phyloP scores from a whole-genome alignment of 164 flowering plant genomes.

The Cinnamomum chago region DNA sequence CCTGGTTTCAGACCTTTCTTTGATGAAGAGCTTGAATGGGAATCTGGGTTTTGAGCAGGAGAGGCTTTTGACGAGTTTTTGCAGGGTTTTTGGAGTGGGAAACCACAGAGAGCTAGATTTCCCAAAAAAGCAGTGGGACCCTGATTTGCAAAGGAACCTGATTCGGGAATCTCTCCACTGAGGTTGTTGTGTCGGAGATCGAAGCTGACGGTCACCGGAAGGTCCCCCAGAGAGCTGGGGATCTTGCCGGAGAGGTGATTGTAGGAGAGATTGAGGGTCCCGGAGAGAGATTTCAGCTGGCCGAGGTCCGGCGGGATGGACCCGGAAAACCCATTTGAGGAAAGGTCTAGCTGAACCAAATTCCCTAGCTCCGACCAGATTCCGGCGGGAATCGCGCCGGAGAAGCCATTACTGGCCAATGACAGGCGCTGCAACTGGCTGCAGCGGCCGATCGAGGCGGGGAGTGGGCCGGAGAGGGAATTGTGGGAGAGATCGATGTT shows the following conservation, averaged over 20 bases:
- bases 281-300: slow-evolving; percentile 58
- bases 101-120: slow-evolving; percentile 77
- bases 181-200: slow-evolving; percentile 71
- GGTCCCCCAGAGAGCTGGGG: slow-evolving; percentile 60
- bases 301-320: slow-evolving; percentile 65
- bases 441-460: slow-evolving; percentile 39
- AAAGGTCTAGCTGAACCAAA: slow-evolving; percentile 72
- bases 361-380: slow-evolving; percentile 55
- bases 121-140: slow-evolving; percentile 82
- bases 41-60: slow-evolving; percentile 13
- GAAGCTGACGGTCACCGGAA: slow-evolving; percentile 71
- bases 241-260: slow-evolving; percentile 64
- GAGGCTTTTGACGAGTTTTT: slow-evolving; percentile 13
- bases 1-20: slow-evolving; percentile 58
- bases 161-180: slow-evolving; percentile 77
- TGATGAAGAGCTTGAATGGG: not conserved
- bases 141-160: slow-evolving; percentile 71
- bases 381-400: slow-evolving; percentile 63
- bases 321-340: slow-evolving; percentile 55
- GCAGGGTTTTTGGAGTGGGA: slow-evolving; percentile 73
- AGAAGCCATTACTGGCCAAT: slow-evolving; percentile 51
- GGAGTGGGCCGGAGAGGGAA: slow-evolving; percentile 56
- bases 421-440: slow-evolving; percentile 58
- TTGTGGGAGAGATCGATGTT: slow-evolving; percentile 76
- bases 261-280: slow-evolving; percentile 70